Percentiles rank a stretch among this genome's conserved stretches.
phyloP scores from a whole-genome alignment of 768 basidiomycete species.

The Panaeolus papilionaceus region DNA sequence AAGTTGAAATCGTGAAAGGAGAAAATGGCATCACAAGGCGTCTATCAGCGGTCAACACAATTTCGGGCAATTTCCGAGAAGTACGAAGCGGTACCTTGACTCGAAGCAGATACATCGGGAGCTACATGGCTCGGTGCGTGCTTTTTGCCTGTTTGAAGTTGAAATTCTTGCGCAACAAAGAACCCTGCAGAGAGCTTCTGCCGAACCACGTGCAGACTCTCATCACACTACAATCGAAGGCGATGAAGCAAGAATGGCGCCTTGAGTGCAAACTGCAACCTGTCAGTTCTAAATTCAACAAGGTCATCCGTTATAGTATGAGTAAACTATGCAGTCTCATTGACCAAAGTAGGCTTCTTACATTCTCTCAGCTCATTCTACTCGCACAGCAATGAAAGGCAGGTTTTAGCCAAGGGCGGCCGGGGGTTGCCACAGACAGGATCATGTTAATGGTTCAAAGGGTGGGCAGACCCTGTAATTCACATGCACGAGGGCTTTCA shows the following conservation, averaged over 20 bases:
- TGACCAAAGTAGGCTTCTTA: not conserved
- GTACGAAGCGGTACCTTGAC: not conserved
- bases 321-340: not conserved
- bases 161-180: not conserved
- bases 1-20: not conserved
- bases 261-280: not conserved
- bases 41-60: constrained; percentile 1
- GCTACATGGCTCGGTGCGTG: not conserved
- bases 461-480: not conserved
- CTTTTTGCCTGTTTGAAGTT: constrained; percentile 1
- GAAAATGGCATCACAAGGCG: constrained; percentile 6
- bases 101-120: constrained; percentile 9
- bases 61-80: constrained; percentile 9
- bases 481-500: not conserved
- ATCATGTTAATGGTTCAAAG: not conserved
- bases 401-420: not conserved
- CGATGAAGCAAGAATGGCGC: not conserved
- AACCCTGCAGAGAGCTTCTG: not conserved
- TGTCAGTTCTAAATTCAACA: not conserved
- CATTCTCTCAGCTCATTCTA: not conserved
- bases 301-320: not conserved
- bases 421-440: not conserved
- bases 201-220: not conserved
- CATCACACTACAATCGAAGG: not conserved
- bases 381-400: not conserved